These are phyloP conservation scores for Eucalyptus viminalis DNA, from an alignment of 345 rosid species.

Conservation along the genomic window DNA sequence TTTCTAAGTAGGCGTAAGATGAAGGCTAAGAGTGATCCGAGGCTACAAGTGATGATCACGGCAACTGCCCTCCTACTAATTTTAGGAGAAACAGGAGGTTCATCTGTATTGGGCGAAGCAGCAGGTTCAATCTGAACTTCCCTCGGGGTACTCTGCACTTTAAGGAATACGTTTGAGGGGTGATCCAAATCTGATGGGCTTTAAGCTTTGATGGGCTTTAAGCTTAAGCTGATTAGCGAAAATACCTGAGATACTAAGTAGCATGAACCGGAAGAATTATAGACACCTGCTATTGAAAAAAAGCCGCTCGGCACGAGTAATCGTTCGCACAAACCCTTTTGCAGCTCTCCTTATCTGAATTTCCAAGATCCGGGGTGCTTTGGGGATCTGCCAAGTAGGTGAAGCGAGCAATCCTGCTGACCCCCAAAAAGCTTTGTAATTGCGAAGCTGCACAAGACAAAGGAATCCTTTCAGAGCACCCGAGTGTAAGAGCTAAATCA, in stretches of 20 bases:
- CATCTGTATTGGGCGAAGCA: neutral
- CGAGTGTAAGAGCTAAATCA: neutral
- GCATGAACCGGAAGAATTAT: neutral
- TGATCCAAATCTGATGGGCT: neutral
- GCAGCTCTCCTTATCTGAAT: neutral
- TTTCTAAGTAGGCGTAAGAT: neutral
- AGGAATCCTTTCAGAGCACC: neutral
- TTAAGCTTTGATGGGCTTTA: too few relatives aligned
- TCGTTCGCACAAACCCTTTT: neutral
- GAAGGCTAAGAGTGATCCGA: neutral
- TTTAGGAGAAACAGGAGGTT: neutral
- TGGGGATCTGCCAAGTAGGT: neutral
- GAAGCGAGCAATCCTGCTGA: neutral
- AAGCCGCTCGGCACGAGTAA: constrained; percentile 8
- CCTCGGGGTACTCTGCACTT: neutral
- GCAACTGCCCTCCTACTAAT: neutral
- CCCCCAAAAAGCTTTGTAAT: neutral
- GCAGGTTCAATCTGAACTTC: neutral
- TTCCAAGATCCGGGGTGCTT: neutral
- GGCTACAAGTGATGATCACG: neutral
- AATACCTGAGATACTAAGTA: neutral
- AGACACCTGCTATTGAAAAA: neutral
- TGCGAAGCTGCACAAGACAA: neutral
- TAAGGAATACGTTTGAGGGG: neutral
- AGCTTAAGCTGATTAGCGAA: neutral